Conservation (phyloP, 495 filamentous ascomycete species). For the Penicillium lividum region DNA sequence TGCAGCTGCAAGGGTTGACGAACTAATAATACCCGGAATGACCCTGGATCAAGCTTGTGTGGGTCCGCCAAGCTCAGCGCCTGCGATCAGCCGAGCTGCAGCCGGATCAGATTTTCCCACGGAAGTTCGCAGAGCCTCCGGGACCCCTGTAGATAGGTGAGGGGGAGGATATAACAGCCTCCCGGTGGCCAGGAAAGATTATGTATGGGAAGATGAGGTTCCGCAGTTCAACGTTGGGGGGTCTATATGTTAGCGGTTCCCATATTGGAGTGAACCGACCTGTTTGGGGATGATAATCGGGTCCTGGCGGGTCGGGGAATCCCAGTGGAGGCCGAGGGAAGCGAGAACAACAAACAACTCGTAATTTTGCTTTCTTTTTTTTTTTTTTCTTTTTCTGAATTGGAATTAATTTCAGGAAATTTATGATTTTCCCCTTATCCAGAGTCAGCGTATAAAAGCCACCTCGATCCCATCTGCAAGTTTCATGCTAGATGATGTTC, state of each 20-base stretch:
- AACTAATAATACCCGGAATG: conserved; percentile 14
- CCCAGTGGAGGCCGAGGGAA: conserved; percentile 29
- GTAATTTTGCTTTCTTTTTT: conserved; percentile 26
- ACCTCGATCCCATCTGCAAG: not conserved
- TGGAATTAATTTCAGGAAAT: not conserved
- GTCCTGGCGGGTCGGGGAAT: conserved; percentile 31
- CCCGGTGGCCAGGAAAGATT: conserved; percentile 3
- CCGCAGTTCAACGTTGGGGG: conserved; percentile 4
- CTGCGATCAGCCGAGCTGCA: conserved; percentile 29
- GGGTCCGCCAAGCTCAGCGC: conserved; percentile 30
- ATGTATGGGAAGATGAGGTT: not conserved
- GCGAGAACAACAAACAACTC: conserved; percentile 15
- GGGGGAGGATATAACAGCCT: conserved; percentile 11
- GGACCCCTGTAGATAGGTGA: not conserved
- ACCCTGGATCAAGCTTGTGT: conserved; percentile 32
- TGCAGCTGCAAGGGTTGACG: conserved; percentile 11
- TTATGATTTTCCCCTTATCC: conserved; percentile 8
- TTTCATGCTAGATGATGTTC: conserved; percentile 2
- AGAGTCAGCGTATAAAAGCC: conserved; percentile 4
- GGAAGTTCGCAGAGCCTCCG: conserved; percentile 27
- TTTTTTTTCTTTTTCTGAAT: conserved; percentile 19
- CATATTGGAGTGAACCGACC: conserved; percentile 21
- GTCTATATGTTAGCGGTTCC: conserved; percentile 9
- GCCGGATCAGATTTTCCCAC: conserved; percentile 17
- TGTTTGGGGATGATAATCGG: conserved; percentile 21